Evolutionary conservation across 352 stramenopile species (phyloP), one percentile per base, ranked within the genome.

Genomic region (Blastocystis hominis): DNA sequence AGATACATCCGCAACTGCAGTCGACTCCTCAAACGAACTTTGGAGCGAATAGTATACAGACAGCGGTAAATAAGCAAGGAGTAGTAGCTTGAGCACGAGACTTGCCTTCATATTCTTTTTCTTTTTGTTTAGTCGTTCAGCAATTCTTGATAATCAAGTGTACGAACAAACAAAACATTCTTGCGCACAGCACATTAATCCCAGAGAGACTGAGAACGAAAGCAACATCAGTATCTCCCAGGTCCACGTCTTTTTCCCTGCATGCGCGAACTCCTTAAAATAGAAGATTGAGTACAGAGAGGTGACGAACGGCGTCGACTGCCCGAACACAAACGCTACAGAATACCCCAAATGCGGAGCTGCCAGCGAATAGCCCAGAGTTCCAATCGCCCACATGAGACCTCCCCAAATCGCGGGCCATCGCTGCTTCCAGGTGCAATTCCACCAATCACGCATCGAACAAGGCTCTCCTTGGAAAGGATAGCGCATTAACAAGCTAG

Each of bases 261-360:
- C 70, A 64, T 80, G 13, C 0, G 20, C 20, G 24, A 77, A 53
- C 34, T 77, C 66, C 44, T 77, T 53, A 20, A 40, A 77, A 56
- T 77, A 77, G 66, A 77, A 77, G n/a, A 77, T 36, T 30, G 66
- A 53, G 50, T 61, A 77, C 40, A 77, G 55, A 5, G 66, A 77
- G 50, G 66, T 55, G n/a, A 54, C n/a, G n/a, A 77, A 77, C 0
- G 66, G 66, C 20, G 30, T 54, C 0, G 66, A 77, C 66, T 77
- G 66, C 24, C 24, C 66, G 50, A 77, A 38, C 7, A 77, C 36
- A 53, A 59, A 77, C 6, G 66, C 46, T 17, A 77, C n/a, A 1
- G 66, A 30, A 56, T 54, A 77, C 1, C 66, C 66, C 44, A 77
- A 40, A 54, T 9, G 34, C 0, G 66, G 66, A 42, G 40, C 66